Evolutionary conservation across 2,329 filamentous ascomycete species (phyloP).

Genomic region (Pestalotiopsis sp.): DNA sequence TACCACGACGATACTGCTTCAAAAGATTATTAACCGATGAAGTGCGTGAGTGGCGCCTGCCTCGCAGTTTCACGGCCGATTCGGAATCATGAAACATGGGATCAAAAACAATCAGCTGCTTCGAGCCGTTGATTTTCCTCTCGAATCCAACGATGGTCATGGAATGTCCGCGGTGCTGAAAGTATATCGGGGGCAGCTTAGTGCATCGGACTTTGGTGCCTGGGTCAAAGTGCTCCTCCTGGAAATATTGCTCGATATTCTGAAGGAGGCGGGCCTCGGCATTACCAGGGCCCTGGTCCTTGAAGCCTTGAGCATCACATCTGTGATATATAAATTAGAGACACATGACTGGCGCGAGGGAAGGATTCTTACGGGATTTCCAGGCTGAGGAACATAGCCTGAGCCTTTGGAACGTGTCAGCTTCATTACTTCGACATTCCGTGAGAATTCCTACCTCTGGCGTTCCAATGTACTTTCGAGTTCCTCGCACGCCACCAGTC

Average conservation of each 20-base stretch:
- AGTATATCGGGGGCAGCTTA: slow-evolving; percentile 79
- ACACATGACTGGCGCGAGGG: neutral
- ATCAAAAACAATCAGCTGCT: slow-evolving; percentile 83
- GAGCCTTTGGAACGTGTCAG: slow-evolving; percentile 55
- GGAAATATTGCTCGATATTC: slow-evolving; percentile 76
- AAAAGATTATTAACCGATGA: slow-evolving; percentile 58
- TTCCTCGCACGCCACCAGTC: slow-evolving; percentile 85
- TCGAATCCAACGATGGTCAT: slow-evolving; percentile 89
- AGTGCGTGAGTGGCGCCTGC: slow-evolving; percentile 40
- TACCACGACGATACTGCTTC: slow-evolving; percentile 73
- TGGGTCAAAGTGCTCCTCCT: slow-evolving; percentile 50
- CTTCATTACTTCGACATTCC: neutral
- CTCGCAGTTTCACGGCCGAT: slow-evolving; percentile 62
- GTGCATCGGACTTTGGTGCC: slow-evolving; percentile 71
- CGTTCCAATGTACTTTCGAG: slow-evolving; percentile 93
- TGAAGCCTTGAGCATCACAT: slow-evolving; percentile 65
- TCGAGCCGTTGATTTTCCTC: slow-evolving; percentile 61
- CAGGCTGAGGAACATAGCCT: slow-evolving; percentile 74
- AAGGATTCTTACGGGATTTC: slow-evolving; percentile 60
- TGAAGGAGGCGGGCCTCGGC: slow-evolving; percentile 62
- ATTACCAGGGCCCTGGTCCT: slow-evolving; percentile 46
- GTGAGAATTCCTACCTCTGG: slow-evolving; percentile 64
- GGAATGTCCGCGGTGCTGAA: slow-evolving; percentile 88
- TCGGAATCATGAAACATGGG: slow-evolving; percentile 76
- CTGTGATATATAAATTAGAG: slow-evolving; percentile 22